Base-by-base conservation (phyloP, 1,284 basidiomycete species). In the Irpex sp. region DNA sequence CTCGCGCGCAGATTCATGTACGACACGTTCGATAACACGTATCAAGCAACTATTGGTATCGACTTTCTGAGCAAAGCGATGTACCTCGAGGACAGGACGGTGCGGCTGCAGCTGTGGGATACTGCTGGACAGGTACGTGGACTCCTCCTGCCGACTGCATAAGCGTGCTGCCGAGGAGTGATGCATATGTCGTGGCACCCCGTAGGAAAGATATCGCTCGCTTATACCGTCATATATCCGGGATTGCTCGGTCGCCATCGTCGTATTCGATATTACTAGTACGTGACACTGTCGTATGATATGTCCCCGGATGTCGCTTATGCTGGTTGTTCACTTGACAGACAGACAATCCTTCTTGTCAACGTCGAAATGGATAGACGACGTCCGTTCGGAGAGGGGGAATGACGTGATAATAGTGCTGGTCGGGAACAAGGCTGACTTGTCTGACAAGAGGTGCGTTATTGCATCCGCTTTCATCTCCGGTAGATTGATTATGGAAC, bases 1-100 rank as follows among this genome's bases (percentile, higher is more conserved):
- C 51, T 56, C 9, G 18, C 4, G 28, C 28, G 42, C 70, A 95
- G 94, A 73, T 93, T 93, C 74, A 98, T 98, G 96, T 99, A 99
- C 76, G 97, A 99, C 78, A 98, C 97, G 0, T 99, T 99, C 75
- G 97, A 99, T 81, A 98, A 97, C 77, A 99, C 96, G 54, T 99
- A 99, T 75, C 97, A 99, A 77, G 97, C 97, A 12, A 99, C 97
- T 12, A 99, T 99, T 73, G 97, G 97, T 65, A 99, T 98, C 76
- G 97, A 99, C 80, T 99, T 99, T 75, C 80, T 99, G 74, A 96
- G 94, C 78, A 99, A 99, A 82, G 99, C 97, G 0, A 97, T 99
- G 94, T 99, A 99, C 77, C 84, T 99, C 62, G 97, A 99, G 74
- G 97, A 99, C 79, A 82, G 97, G 69, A 99, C 97, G 2, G 96